These are phyloP conservation scores for Leptographium galeiforme DNA, from an alignment of 2,329 filamentous ascomycete genomes.

Conservation along the genomic window DNA sequence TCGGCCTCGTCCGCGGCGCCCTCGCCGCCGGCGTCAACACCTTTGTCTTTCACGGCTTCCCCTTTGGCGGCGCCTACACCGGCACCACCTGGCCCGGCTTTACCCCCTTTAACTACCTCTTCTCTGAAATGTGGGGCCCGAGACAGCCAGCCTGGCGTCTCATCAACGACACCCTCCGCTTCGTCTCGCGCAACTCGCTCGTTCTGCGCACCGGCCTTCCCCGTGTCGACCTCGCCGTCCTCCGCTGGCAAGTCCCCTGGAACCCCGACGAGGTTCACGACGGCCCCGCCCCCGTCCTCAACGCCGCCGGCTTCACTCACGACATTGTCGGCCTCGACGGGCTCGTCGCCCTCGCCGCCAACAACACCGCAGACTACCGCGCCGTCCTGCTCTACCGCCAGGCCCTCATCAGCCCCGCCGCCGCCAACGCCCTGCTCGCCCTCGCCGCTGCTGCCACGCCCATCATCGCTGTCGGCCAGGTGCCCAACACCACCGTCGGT, in stretches of 20 bases:
- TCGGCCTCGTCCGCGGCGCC: slow-evolving; percentile 7
- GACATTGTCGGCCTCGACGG: slow-evolving; percentile 1
- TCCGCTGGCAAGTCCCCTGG: slow-evolving; percentile 6
- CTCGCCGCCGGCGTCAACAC: slow-evolving; percentile 10
- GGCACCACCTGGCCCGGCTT: slow-evolving; percentile 10
- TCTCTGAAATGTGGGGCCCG: slow-evolving; percentile 10
- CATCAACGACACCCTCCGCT: slow-evolving; percentile 7
- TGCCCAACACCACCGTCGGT: slow-evolving; percentile 8
- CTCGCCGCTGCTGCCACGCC: slow-evolving; percentile 12
- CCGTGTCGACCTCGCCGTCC: slow-evolving; percentile 9
- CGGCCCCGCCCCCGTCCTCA: neutral
- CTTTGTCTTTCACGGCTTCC: slow-evolving; percentile 10
- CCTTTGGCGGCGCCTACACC: slow-evolving; percentile 5
- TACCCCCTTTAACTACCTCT: slow-evolving; percentile 6
- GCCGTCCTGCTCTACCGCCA: slow-evolving; percentile 13
- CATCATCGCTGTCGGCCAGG: slow-evolving; percentile 11
- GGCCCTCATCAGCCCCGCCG: slow-evolving; percentile 9
- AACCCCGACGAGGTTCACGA: neutral
- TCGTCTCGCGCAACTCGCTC: slow-evolving; percentile 1
- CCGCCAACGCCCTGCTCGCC: slow-evolving; percentile 8
- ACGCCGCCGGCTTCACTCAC: neutral
- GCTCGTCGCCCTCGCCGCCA: slow-evolving; percentile 10
- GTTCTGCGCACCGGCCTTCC: slow-evolving; percentile 4
- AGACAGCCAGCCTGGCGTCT: slow-evolving; percentile 9
- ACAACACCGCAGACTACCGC: slow-evolving; percentile 13